These are phyloP conservation scores for Debaryomycetaceae sp. DNA, from an alignment of 1,139 yeast genomes.

Conservation along the genomic window DNA sequence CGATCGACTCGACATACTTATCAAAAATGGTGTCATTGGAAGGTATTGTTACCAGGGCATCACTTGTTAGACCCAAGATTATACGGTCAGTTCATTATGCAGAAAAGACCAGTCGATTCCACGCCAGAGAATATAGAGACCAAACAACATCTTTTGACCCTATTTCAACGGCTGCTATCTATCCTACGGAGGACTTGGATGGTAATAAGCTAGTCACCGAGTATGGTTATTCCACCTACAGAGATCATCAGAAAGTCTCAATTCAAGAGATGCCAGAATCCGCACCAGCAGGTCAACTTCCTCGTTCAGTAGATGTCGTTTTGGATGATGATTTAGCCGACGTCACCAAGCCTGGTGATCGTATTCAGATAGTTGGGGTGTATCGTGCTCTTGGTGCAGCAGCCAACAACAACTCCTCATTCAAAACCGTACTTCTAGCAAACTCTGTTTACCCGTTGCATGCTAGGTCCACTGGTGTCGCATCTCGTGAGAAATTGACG, in stretches of 20 bases:
- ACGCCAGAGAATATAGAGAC: conserved; percentile 89
- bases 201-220: conserved; percentile 88
- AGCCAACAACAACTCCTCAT: conserved; percentile 60
- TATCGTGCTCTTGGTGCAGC: conserved; percentile 90
- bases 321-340: conserved; percentile 95
- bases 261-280: conserved; percentile 98
- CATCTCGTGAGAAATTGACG: conserved; percentile 70
- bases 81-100: conserved; percentile 93
- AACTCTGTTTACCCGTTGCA: conserved; percentile 87
- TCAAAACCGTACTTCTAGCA: conserved; percentile 77
- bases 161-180: conserved; percentile 77
- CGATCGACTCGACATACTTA: conserved; percentile 71
- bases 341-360: conserved; percentile 90
- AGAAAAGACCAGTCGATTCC: conserved; percentile 77
- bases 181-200: conserved; percentile 90
- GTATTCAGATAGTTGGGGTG: conserved; percentile 92
- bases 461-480: conserved; percentile 83
- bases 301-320: conserved; percentile 86
- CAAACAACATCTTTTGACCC: conserved; percentile 91
- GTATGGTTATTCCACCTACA: conserved; percentile 88
- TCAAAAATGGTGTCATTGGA: conserved; percentile 86
- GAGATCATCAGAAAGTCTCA: conserved; percentile 91
- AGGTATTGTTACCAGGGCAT: conserved; percentile 93
- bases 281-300: conserved; percentile 98
- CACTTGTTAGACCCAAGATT: conserved; percentile 89